Evolutionary conservation across 2,329 filamentous ascomycete species (phyloP), one percentile per base, ranked within the genome.

Genomic region (Beauveria australis): DNA sequence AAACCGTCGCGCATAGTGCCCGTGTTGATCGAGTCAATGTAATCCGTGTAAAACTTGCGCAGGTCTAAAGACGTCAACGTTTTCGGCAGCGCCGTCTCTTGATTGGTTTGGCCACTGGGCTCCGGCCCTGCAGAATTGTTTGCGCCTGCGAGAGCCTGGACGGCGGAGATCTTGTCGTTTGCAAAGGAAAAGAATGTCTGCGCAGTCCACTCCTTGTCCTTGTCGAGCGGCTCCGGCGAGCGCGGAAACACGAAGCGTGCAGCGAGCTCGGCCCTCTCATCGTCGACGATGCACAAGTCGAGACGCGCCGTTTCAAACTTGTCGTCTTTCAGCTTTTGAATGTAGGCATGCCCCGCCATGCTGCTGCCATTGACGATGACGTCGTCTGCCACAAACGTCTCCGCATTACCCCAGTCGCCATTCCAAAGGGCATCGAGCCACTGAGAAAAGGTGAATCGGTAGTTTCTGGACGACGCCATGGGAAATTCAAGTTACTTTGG

Each of bases 11-110:
- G 59, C 67, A 68, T 66, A 3, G 68, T 68, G 28, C 65, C 66
- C 22, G 60, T 63, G 61, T 74, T 74, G 64, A 75, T 72, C 63
- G 67, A 67, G 18, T 61, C 56, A 44, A 74, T 67, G 63, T 75
- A 74, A 2, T 59, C 63, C 9, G 63, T 61, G 61, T 75, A 74
- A 63, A 59, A 59, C 19, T 3, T 22, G 40, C 49, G 57, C 48
- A 53, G 28, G 18, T 47, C 56, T 3, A 8, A 5, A 8, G 24
- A 9, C n/a, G 28, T 24, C n/a, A 40, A 10, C 14, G 5, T 5
- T 53, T 16, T 46, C 5, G 4, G 4, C n/a, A 16, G 1, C 16
- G 6, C 12, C 14, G 46, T 8, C 1, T 43, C n/a, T 6, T 16
- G 18, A 9, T 47, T 26, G 3, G 4, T 1, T 19, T 40, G 8